Conservation (phyloP, 2,329 filamentous ascomycete genomes). For the Alternaria tenuissima region DNA sequence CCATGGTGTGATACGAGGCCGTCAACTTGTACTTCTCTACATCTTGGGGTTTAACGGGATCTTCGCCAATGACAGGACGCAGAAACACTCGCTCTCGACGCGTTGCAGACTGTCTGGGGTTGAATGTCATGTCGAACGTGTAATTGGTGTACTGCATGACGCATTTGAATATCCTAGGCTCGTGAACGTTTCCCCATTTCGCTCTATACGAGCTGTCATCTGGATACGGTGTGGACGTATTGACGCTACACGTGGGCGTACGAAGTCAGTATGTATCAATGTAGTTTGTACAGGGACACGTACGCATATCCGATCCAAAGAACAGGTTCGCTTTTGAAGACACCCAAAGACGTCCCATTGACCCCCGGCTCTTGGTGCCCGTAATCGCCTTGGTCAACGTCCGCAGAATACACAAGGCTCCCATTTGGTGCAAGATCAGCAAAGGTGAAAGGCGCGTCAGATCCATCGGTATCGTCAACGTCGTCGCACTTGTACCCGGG, state of each 20-base stretch:
- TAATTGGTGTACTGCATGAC: slow-evolving; percentile 48
- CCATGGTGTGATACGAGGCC: slow-evolving; percentile 45
- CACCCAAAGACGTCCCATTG: slow-evolving; percentile 37
- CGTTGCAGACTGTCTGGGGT: slow-evolving; percentile 33
- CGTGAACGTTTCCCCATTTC: slow-evolving; percentile 43
- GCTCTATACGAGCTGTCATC: slow-evolving; percentile 27
- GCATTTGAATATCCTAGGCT: slow-evolving; percentile 49
- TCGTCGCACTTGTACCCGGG: slow-evolving; percentile 51
- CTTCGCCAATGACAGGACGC: slow-evolving; percentile 36
- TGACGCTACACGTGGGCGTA: slow-evolving; percentile 16
- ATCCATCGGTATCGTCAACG: slow-evolving; percentile 20
- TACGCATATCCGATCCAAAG: slow-evolving; percentile 48
- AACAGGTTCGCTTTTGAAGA: slow-evolving; percentile 45
- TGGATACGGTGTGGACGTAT: slow-evolving; percentile 36
- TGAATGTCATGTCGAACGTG: slow-evolving; percentile 44
- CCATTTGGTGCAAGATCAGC: slow-evolving; percentile 44
- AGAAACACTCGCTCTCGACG: slow-evolving; percentile 40
- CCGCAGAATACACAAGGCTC: slow-evolving; percentile 40
- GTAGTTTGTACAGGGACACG: background rate
- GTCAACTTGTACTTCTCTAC: slow-evolving; percentile 41
- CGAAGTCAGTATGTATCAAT: background rate
- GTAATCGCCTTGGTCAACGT: slow-evolving; percentile 46
- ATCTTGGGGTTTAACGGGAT: slow-evolving; percentile 39
- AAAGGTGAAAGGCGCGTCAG: slow-evolving; percentile 40
- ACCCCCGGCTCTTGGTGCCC: slow-evolving; percentile 34